Conservation (phyloP, 2,329 filamentous ascomycete genomes). For the Cephalotrichum gorgonifer region DNA sequence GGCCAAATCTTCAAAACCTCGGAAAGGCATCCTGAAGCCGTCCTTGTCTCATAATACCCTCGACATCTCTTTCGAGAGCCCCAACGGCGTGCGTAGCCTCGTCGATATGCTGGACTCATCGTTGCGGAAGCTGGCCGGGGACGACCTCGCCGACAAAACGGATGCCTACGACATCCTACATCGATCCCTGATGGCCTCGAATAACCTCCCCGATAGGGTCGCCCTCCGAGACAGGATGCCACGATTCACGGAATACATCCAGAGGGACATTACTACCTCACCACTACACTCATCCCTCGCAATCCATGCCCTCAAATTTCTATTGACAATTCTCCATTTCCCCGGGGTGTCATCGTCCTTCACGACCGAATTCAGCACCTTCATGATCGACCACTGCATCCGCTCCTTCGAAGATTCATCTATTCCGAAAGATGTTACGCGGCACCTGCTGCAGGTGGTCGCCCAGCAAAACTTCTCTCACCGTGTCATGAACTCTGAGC, state of each 20-base stretch:
- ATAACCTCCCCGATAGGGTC: slow-evolving; percentile 66
- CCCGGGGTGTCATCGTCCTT: slow-evolving; percentile 60
- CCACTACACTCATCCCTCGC: slow-evolving; percentile 57
- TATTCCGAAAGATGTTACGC: slow-evolving; percentile 66
- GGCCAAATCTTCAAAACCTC: slow-evolving; percentile 30
- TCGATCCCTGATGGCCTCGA: slow-evolving; percentile 67
- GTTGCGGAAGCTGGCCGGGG: slow-evolving; percentile 67
- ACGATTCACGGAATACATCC: slow-evolving; percentile 70
- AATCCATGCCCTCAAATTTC: slow-evolving; percentile 67
- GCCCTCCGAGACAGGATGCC: slow-evolving; percentile 67
- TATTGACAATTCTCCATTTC: slow-evolving; percentile 68
- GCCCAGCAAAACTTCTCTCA: slow-evolving; percentile 68
- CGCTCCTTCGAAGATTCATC: slow-evolving; percentile 57
- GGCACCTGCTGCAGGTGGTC: slow-evolving; percentile 70
- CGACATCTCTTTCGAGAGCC: slow-evolving; percentile 24
- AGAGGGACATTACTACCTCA: slow-evolving; percentile 60
- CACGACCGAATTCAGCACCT: slow-evolving; percentile 67
- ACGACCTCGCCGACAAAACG: slow-evolving; percentile 60
- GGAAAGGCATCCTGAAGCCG: slow-evolving; percentile 71
- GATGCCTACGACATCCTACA: slow-evolving; percentile 82
- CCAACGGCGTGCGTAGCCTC: slow-evolving; percentile 47
- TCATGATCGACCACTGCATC: slow-evolving; percentile 73
- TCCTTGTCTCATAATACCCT: slow-evolving; percentile 37
- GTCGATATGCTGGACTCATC: slow-evolving; percentile 77
- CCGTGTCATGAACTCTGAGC: slow-evolving; percentile 62